Evolutionary conservation across 331 rosid species (phyloP), one percentile per base, ranked within the genome.

Genomic region (Dryas integrifolia): DNA sequence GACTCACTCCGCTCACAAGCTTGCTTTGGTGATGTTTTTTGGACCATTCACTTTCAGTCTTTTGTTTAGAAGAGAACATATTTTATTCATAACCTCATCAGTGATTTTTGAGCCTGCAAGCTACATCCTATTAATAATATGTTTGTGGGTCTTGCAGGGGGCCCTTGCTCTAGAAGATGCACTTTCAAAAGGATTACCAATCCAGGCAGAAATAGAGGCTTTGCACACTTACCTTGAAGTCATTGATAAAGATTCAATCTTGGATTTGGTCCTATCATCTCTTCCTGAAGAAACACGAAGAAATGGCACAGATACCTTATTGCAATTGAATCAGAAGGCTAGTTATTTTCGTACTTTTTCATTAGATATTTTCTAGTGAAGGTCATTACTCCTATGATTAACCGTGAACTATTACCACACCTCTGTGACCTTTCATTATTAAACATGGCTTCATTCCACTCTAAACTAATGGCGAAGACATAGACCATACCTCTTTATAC

Each of bases 141-240:
- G 58, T 58, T 38, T 75, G 38, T 83, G 83, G 48, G 47, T 72
- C 80, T 85, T 82, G 56, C 84, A 88, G 97, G 93, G 92, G 79
- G 96, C 97, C 13, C 93, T 95, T 69, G 93, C 97, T 50, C 84
- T 92, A 47, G 96, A 95, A 74, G 96, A 92, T 79, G 93, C 96
- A 71, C 87, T 88, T 75, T 95, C 96, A 24, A 95, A 75, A 82
- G 99, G 99, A 49, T 76, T 86, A 59, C 97, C 97, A 38, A 89
- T 95, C 70, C 90, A 88, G 73, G 79, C 86, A 72, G 99, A 92
- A 84, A 78, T 92, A 78, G 83, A 85, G 70, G 89, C 87, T 64
- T 82, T 87, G 86, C 82, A 76, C 73, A 72, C 83, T 49, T 46
- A 82, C 73, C 92, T 89, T 88, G 90, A 83, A 79, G 96, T 86